These are phyloP conservation scores for Suillus lakei DNA, from an alignment of 768 basidiomycete genomes.

Conservation along the genomic window DNA sequence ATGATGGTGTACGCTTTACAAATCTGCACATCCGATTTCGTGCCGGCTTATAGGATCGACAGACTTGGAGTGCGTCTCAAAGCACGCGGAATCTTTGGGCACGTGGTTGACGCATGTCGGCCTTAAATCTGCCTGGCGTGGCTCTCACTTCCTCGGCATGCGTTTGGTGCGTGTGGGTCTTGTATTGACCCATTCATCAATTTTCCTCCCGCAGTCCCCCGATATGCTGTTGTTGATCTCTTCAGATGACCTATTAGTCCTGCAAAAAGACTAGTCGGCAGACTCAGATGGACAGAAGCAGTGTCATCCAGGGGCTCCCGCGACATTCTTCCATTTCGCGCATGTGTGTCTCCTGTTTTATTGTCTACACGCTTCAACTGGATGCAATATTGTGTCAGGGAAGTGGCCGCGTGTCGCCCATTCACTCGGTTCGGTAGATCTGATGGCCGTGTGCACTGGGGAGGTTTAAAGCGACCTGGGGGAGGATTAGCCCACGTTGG, in stretches of 20 bases:
- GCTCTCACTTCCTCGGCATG: background rate
- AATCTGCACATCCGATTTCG: background rate
- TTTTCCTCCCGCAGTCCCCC: slow-evolving; percentile 2
- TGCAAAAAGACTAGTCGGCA: background rate
- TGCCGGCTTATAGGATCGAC: background rate
- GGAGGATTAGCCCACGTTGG: background rate
- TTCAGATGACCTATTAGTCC: background rate
- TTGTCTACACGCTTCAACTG: background rate
- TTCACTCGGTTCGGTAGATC: slow-evolving; percentile 1
- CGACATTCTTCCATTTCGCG: background rate
- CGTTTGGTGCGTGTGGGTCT: slow-evolving; percentile 1
- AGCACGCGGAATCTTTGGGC: background rate
- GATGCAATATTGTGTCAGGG: background rate
- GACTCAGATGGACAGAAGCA: background rate
- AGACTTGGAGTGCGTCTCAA: background rate
- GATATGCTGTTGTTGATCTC: slow-evolving; percentile 10
- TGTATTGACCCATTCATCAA: slow-evolving; percentile 2
- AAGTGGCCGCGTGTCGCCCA: background rate
- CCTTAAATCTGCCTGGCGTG: background rate
- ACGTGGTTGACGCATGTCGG: background rate
- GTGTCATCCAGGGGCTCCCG: background rate
- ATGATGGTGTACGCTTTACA: background rate
- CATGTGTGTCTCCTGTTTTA: background rate
- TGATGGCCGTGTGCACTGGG: background rate
- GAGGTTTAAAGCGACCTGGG: slow-evolving; percentile 6